Percentiles rank a stretch among this genome's conserved stretches.
Conservation (phyloP, 768 basidiomycete genomes). For the Russula sp. region DNA sequence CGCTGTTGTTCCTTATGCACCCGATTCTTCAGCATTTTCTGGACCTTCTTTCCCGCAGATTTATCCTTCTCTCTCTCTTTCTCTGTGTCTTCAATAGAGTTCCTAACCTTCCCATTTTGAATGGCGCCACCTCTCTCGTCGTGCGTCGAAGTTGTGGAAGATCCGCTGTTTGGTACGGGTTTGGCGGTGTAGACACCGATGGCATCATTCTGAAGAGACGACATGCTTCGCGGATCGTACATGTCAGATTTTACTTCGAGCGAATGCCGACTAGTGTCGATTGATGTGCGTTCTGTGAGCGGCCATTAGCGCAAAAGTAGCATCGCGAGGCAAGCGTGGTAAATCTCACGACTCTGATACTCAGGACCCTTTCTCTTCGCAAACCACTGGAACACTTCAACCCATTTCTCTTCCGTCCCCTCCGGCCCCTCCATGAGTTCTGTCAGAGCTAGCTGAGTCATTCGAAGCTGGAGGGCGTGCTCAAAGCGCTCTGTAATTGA, state of each 20-base stretch:
- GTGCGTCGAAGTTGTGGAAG: constrained; percentile 3
- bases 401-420: constrained; percentile 73
- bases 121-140: constrained; percentile 5
- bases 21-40: constrained; percentile 68
- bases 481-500: constrained; percentile 65
- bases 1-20: constrained; percentile 71
- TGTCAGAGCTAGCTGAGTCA: constrained; percentile 76
- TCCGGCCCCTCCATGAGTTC: constrained; percentile 87
- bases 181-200: constrained; percentile 11
- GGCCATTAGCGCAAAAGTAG: neutral
- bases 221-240: constrained; percentile 4
- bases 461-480: constrained; percentile 76
- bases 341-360: constrained; percentile 28
- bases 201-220: neutral
- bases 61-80: constrained; percentile 44
- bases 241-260: constrained; percentile 21
- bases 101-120: constrained; percentile 10
- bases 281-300: constrained; percentile 24
- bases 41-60: constrained; percentile 67
- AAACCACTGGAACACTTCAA: constrained; percentile 85
- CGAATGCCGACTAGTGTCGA: constrained; percentile 24
- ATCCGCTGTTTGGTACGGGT: neutral
- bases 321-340: neutral
- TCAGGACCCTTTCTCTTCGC: constrained; percentile 53
- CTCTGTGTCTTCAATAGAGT: constrained; percentile 29